Conservation (phyloP, 768 basidiomycete species). For the Russula lepida region DNA sequence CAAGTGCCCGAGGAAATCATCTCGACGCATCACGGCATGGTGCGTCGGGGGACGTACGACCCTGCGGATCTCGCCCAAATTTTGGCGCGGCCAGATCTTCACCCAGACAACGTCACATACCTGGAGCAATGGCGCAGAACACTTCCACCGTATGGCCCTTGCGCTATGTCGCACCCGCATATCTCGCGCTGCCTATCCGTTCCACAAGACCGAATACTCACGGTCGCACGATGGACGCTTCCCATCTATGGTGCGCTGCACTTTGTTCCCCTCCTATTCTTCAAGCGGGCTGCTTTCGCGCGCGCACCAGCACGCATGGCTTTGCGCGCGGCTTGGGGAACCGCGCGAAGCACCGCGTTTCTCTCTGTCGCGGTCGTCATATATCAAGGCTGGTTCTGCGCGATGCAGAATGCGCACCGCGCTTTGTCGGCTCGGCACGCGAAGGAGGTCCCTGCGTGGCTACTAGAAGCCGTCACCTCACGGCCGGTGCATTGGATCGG, state of each 20-base stretch:
- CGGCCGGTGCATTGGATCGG: slow-evolving; percentile 67
- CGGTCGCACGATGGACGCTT: slow-evolving; percentile 78
- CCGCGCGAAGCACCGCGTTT: slow-evolving; percentile 79
- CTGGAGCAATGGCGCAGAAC: slow-evolving; percentile 34
- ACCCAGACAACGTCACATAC: slow-evolving; percentile 40
- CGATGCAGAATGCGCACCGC: slow-evolving; percentile 51
- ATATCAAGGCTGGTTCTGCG: slow-evolving; percentile 70
- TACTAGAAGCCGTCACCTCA: slow-evolving; percentile 54
- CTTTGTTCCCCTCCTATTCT: slow-evolving; percentile 76
- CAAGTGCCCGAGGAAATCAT: slow-evolving; percentile 54
- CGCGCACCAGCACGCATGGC: slow-evolving; percentile 61
- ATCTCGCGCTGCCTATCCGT: slow-evolving; percentile 50
- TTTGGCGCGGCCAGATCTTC: slow-evolving; percentile 42
- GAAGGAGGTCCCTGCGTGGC: slow-evolving; percentile 34
- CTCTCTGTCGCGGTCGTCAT: slow-evolving; percentile 73
- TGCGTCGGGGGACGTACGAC: slow-evolving; percentile 49
- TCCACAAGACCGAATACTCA: slow-evolving; percentile 62
- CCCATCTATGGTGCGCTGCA: slow-evolving; percentile 86
- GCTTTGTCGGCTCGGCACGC: slow-evolving; percentile 31
- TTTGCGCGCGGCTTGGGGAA: slow-evolving; percentile 57
- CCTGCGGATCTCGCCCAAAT: slow-evolving; percentile 48
- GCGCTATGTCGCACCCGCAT: slow-evolving; percentile 74
- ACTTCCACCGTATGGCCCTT: slow-evolving; percentile 46
- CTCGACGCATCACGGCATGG: slow-evolving; percentile 50
- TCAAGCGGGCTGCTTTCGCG: slow-evolving; percentile 62